Evolutionary conservation across 306 rosid species (phyloP), one percentile per base, ranked within the genome.

Genomic region (Cucurbita argyrosperma): DNA sequence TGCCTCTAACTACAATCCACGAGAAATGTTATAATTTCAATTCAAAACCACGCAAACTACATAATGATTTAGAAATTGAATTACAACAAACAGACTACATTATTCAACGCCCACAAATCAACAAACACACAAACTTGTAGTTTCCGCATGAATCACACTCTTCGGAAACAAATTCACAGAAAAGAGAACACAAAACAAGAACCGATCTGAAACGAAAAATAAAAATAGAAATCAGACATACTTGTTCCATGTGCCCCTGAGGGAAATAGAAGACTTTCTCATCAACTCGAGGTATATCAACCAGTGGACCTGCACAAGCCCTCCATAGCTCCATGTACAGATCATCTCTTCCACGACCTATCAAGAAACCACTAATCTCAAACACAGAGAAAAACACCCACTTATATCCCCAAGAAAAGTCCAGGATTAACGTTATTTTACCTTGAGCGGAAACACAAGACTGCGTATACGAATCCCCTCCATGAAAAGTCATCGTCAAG

Each of bases 191-290:
- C 40, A 47, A 76, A 72, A 74, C 4, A 9, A 37, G 60, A 65
- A 74, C 56, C 75, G 79, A 76, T 79, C 81, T 79, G 78, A 15
- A 73, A 74, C 30, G 61, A 53, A 74, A 10, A 5, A 37, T 35
- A 3, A 13, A 60, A 40, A 15, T 14, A 46, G 14, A 54, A 39
- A 64, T 8, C 14, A 50, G 9, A 54, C 70, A 75, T 57, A 93
- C 97, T 84, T 94, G 98, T 63, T 90, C 97, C 96, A 90, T 89
- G 76, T 94, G 98, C 7, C 98, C 98, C 62, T 94, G 98, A 8
- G 96, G 98, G 57, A 94, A 89, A 75, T 94, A 94, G 83, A 65
- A 90, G 30, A 90, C 98, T 76, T 88, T 89, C 84, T 94, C 88
- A 38, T 52, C 64, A 19, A 5, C 47, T 56, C 61, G 81, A 80